phyloP scores from a whole-genome alignment of 768 basidiomycete genomes.

The Roridomyces roridus region DNA sequence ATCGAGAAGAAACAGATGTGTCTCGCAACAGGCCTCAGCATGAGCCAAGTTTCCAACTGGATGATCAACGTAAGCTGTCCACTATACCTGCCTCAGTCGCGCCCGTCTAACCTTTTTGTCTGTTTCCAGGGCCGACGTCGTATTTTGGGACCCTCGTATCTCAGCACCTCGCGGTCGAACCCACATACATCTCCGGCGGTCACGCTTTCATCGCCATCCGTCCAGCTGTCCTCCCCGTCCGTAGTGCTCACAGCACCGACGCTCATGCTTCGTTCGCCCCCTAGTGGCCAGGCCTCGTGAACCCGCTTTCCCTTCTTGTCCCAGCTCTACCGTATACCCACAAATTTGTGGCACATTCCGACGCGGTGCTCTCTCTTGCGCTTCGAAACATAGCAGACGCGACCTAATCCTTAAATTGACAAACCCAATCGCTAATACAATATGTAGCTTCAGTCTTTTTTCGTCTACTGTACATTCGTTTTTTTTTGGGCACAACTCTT shows the following conservation, averaged over 20 bases:
- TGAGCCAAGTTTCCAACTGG: constrained; percentile 93
- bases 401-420: too few species aligned
- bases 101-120: constrained; percentile 11
- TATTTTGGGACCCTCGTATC: constrained; percentile 70
- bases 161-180: constrained; percentile 24
- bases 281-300: neutral
- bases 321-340: neutral
- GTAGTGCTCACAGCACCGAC: constrained; percentile 16
- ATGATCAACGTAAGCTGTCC: constrained; percentile 77
- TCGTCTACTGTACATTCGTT: too few species aligned
- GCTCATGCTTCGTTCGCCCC: constrained; percentile 19
- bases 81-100: constrained; percentile 12
- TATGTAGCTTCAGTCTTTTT: too few species aligned
- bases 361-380: neutral
- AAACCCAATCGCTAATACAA: too few species aligned
- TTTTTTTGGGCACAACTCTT: too few species aligned
- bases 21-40: constrained; percentile 83
- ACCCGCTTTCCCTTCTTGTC: neutral
- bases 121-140: constrained; percentile 71
- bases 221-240: constrained; percentile 15
- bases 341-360: neutral
- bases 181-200: constrained; percentile 16
- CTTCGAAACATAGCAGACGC: too few species aligned
- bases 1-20: constrained; percentile 92
- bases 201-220: constrained; percentile 11